phyloP scores from a whole-genome alignment of 176 grass and related monocot genomes.

The Carex scoparia region DNA sequence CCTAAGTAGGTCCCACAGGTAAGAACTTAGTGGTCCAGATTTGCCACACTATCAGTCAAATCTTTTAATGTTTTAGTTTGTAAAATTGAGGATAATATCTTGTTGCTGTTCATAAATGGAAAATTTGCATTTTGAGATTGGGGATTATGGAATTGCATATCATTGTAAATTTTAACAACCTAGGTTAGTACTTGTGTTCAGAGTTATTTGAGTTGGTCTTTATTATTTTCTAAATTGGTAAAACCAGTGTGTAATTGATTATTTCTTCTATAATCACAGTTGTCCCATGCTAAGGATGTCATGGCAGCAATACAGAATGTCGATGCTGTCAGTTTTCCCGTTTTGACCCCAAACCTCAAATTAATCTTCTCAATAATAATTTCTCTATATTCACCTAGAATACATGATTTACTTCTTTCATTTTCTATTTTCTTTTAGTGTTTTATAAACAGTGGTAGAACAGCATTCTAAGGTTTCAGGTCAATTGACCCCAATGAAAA shows the following conservation, averaged over 20 bases:
- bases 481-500: not conserved
- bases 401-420: not conserved
- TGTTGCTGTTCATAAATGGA: constrained; percentile 4
- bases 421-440: constrained; percentile 3
- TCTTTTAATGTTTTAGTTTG: not conserved
- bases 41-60: not conserved
- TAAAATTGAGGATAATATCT: not conserved
- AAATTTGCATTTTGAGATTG: not conserved
- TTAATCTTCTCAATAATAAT: constrained; percentile 17
- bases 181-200: not conserved
- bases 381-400: not conserved
- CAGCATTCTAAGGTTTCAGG: not conserved
- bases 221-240: constrained; percentile 6
- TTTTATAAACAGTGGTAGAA: not conserved
- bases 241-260: not conserved
- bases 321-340: constrained; percentile 51
- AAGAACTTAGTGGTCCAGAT: not conserved
- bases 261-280: constrained; percentile 24
- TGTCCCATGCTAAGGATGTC: constrained; percentile 83
- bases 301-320: constrained; percentile 66
- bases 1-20: constrained; percentile 98
- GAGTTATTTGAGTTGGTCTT: not conserved
- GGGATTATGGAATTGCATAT: not conserved
- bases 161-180: constrained; percentile 10
- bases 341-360: constrained; percentile 90